phyloP scores from a whole-genome alignment of 176 grass and related monocot genomes.

The Triticum dicoccoides region DNA sequence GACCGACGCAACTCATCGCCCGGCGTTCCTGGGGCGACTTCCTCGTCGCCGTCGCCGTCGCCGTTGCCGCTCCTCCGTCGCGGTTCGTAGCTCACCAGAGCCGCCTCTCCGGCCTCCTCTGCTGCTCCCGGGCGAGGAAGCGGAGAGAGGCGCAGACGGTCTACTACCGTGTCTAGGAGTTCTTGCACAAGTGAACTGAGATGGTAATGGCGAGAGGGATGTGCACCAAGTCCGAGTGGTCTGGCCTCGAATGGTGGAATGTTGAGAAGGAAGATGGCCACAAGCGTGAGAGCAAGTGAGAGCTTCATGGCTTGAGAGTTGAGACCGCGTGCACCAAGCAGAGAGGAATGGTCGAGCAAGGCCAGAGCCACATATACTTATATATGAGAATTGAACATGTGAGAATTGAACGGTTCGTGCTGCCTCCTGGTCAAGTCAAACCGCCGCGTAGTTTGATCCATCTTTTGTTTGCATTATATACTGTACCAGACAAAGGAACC shows the following conservation, averaged over 20 bases:
- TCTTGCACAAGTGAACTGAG: background rate
- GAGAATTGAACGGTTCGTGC: too few species aligned
- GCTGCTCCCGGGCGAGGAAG: background rate
- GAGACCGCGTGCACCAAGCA: background rate
- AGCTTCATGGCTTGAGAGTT: background rate
- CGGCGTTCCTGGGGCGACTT: background rate
- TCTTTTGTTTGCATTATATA: too few species aligned
- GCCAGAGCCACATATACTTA: too few species aligned
- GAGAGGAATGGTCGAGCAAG: background rate
- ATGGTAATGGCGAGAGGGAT: background rate
- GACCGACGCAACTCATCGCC: background rate
- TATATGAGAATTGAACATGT: background rate
- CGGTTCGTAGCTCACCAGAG: background rate
- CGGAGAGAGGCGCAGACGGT: background rate
- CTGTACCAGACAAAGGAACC: too few species aligned
- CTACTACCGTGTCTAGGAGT: too few species aligned
- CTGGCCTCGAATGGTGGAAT: background rate
- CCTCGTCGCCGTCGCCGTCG: background rate
- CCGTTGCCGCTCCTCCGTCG: background rate
- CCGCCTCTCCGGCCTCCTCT: background rate
- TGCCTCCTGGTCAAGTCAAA: too few species aligned
- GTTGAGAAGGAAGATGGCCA: background rate
- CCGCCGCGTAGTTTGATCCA: too few species aligned
- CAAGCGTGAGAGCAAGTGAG: constrained; percentile 13
- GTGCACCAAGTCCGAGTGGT: background rate